Evolutionary conservation across 2,329 filamentous ascomycete species (phyloP).

Genomic region (Alternaria ethzedia): DNA sequence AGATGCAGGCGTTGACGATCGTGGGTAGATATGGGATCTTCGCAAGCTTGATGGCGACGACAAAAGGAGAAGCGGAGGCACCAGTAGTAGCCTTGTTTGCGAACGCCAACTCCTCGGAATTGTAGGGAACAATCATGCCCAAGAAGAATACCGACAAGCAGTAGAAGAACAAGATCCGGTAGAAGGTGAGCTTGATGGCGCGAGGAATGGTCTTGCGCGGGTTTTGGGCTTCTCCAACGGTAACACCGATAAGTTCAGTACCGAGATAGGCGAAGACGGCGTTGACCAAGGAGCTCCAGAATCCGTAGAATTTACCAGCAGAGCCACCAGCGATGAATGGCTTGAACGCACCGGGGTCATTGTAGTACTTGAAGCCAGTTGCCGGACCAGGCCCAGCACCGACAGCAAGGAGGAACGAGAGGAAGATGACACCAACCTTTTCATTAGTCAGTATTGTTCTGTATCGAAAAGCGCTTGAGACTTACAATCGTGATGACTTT

Average conservation of each 20-base stretch:
- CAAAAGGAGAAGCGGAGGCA: conserved; percentile 74
- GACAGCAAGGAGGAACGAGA: conserved; percentile 53
- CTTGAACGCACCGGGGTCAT: conserved; percentile 54
- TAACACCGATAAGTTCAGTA: conserved; percentile 76
- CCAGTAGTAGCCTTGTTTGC: conserved; percentile 56
- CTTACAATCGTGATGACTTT: conserved; percentile 54
- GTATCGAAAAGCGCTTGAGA: not conserved
- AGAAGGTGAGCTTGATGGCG: conserved; percentile 82
- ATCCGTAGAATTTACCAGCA: conserved; percentile 53
- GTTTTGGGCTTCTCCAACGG: conserved; percentile 80
- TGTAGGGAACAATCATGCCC: conserved; percentile 78
- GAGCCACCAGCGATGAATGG: conserved; percentile 44
- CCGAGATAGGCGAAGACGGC: conserved; percentile 80
- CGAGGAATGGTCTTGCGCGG: conserved; percentile 77
- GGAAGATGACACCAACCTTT: conserved; percentile 52
- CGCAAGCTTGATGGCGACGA: conserved; percentile 72
- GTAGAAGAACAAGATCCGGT: conserved; percentile 83
- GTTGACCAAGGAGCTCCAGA: conserved; percentile 75
- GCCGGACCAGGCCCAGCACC: conserved; percentile 51
- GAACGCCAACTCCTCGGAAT: conserved; percentile 66
- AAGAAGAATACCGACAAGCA: conserved; percentile 74
- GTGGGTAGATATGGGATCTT: conserved; percentile 68
- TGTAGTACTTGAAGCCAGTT: conserved; percentile 56
- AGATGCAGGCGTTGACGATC: conserved; percentile 75
- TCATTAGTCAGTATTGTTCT: not conserved